phyloP scores from a whole-genome alignment of 129 eudicot species.

The Kitagawia praeruptora region DNA sequence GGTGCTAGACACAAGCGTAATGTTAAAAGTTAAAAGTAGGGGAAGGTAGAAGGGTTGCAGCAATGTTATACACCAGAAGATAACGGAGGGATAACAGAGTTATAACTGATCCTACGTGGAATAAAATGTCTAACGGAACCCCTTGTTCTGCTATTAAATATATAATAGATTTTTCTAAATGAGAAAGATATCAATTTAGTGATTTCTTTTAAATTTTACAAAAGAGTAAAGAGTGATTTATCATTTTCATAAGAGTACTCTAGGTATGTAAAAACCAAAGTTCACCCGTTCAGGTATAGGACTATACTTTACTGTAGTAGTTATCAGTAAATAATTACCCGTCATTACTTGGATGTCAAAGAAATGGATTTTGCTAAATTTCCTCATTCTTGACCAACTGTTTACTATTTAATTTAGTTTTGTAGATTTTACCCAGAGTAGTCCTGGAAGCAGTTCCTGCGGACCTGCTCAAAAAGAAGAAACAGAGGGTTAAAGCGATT shows the following conservation, averaged over 20 bases:
- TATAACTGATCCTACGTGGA: too few species aligned
- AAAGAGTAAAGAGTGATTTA: background rate
- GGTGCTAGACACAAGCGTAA: too few species aligned
- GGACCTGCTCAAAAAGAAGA: conserved; percentile 64
- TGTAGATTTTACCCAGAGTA: conserved; percentile 77
- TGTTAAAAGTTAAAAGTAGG: too few species aligned
- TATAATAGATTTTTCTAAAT: background rate
- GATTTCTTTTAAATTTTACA: background rate
- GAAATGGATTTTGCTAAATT: background rate
- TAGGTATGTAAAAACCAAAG: background rate
- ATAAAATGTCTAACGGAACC: too few species aligned
- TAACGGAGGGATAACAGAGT: too few species aligned
- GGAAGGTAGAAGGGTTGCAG: too few species aligned
- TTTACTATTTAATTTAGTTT: background rate
- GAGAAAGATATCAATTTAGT: background rate
- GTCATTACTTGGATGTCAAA: background rate
- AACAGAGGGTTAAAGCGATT: conserved; percentile 59
- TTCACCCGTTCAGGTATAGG: background rate
- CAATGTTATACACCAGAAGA: too few species aligned
- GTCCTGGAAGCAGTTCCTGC: conserved; percentile 81
- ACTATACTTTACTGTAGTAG: background rate
- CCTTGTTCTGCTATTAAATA: too few species aligned
- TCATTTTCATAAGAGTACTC: background rate
- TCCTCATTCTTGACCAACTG: background rate
- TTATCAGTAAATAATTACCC: background rate